Conservation (phyloP, 208 protist species). For the Leishmania guyanensis region DNA sequence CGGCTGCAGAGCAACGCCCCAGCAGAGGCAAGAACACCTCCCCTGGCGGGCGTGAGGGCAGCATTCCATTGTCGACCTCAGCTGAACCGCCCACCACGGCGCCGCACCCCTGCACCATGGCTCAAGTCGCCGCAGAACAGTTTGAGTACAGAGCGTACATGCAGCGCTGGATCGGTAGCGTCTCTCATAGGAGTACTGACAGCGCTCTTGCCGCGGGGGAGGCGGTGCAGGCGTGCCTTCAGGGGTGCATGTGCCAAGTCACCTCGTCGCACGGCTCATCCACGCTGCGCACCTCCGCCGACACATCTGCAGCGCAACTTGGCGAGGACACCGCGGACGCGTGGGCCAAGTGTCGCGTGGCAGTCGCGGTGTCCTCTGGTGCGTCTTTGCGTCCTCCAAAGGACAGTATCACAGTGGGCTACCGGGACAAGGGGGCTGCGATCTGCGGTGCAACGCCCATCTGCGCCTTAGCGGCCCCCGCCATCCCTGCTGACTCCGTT, state of each 20-base stretch:
- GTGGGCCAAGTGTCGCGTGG: background rate
- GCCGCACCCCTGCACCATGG: slow-evolving; percentile 24
- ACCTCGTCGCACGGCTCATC: slow-evolving; percentile 3
- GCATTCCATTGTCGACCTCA: background rate
- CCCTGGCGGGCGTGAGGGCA: background rate
- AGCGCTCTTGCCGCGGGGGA: background rate
- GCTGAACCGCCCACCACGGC: slow-evolving; percentile 9
- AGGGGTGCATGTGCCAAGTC: slow-evolving; percentile 25
- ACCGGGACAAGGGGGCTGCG: background rate
- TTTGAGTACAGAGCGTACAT: slow-evolving; percentile 35
- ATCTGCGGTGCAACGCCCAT: background rate
- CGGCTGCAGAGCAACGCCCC: slow-evolving; percentile 6
- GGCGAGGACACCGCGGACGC: slow-evolving; percentile 16
- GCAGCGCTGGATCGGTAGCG: slow-evolving; percentile 9
- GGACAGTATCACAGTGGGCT: background rate
- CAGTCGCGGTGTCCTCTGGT: background rate
- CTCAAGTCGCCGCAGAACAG: slow-evolving; percentile 36
- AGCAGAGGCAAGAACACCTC: slow-evolving; percentile 18
- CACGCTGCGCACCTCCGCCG: slow-evolving; percentile 22
- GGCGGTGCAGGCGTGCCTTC: slow-evolving; percentile 20
- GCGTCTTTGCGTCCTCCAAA: background rate
- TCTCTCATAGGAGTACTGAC: background rate
- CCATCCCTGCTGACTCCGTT: background rate
- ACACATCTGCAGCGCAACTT: slow-evolving; percentile 24
- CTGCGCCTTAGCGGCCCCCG: background rate